Percentiles rank a stretch among this genome's conserved stretches.
Conservation (phyloP, 495 filamentous ascomycete genomes). For the Stereocaulon alpinum region DNA sequence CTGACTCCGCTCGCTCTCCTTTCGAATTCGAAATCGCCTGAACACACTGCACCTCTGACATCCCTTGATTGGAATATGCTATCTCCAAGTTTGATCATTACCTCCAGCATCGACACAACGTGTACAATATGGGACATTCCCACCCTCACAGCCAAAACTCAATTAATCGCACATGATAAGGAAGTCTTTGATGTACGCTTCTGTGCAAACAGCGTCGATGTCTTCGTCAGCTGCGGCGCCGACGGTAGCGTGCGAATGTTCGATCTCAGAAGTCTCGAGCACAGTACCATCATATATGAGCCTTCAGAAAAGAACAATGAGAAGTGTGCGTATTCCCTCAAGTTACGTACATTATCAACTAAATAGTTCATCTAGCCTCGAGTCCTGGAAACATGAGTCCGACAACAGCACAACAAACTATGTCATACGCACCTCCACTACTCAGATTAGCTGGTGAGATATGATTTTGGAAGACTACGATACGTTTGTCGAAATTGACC, state of each 20-base stretch:
- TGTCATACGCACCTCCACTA: conserved; percentile 72
- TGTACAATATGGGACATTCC: conserved; percentile 99
- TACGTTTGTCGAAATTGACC: conserved; percentile 13
- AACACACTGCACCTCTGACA: conserved; percentile 93
- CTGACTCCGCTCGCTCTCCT: conserved; percentile 86
- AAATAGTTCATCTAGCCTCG: conserved; percentile 15
- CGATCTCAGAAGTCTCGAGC: conserved; percentile 89
- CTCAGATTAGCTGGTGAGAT: conserved; percentile 63
- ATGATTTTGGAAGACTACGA: background rate
- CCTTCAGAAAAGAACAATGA: conserved; percentile 74
- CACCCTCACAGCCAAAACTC: conserved; percentile 93
- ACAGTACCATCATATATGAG: conserved; percentile 99
- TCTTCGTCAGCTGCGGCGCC: conserved; percentile 95
- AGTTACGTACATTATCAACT: conserved; percentile 1
- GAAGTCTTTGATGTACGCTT: conserved; percentile 98
- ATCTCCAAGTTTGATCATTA: conserved; percentile 93
- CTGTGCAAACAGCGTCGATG: conserved; percentile 89
- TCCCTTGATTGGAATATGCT: conserved; percentile 97
- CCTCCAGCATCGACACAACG: conserved; percentile 96
- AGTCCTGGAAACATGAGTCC: conserved; percentile 51
- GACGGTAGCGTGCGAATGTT: conserved; percentile 99
- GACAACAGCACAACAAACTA: conserved; percentile 59
- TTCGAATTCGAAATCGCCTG: conserved; percentile 95
- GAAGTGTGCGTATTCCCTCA: conserved; percentile 45
- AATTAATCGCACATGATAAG: conserved; percentile 97